Evolutionary conservation across 2,329 filamentous ascomycete species (phyloP).

Genomic region (Lasiodiplodia citricola): DNA sequence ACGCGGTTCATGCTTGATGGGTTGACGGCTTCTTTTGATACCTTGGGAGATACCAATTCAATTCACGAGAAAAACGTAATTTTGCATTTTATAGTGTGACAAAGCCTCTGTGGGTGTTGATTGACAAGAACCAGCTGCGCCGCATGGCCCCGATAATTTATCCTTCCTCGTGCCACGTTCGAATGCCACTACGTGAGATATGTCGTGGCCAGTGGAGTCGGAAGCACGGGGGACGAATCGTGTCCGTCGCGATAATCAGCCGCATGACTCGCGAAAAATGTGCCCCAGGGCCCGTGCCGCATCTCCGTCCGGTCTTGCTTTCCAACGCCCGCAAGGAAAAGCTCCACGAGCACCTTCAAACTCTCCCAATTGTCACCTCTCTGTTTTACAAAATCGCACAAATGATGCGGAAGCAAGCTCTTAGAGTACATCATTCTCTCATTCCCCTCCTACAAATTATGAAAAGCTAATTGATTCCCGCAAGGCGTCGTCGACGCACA

Average conservation of each 20-base stretch:
- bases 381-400: background rate
- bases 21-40: background rate
- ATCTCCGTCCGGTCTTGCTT: background rate
- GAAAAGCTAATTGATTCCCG: background rate
- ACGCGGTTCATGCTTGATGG: background rate
- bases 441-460: background rate
- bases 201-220: background rate
- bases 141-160: background rate
- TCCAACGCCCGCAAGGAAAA: background rate
- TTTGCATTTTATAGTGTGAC: background rate
- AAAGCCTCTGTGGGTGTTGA: background rate
- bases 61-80: background rate
- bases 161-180: background rate
- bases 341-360: background rate
- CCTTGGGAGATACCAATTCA: background rate
- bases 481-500: slow-evolving; percentile 42
- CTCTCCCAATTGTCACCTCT: background rate
- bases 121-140: background rate
- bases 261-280: slow-evolving; percentile 11
- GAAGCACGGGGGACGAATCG: background rate
- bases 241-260: background rate
- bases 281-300: background rate
- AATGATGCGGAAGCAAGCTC: slow-evolving; percentile 21
- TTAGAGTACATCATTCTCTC: background rate
- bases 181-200: background rate